These are phyloP conservation scores for Metschnikowia lochheadii DNA, from an alignment of 805 yeast genomes.

Conservation along the genomic window DNA sequence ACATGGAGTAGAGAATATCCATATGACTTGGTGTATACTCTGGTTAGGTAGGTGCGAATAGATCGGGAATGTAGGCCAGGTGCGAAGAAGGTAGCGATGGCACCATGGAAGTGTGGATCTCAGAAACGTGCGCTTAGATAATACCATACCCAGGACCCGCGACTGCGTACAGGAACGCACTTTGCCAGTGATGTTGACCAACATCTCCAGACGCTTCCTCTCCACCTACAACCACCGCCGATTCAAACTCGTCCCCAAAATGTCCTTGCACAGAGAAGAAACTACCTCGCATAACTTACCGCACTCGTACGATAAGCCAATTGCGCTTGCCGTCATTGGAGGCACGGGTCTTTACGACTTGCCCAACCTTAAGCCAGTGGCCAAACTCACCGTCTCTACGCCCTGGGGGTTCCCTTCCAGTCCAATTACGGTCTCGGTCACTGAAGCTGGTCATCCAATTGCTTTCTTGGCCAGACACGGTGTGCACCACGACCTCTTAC, in stretches of 20 bases:
- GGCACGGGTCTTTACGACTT: constrained; percentile 96
- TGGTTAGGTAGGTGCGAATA: too few relatives aligned
- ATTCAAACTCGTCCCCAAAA: constrained; percentile 9
- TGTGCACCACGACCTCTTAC: constrained; percentile 78
- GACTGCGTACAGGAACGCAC: constrained; percentile 1
- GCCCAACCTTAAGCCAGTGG: constrained; percentile 79
- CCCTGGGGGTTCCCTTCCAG: constrained; percentile 99
- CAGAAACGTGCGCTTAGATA: neutral
- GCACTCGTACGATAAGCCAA: constrained; percentile 56
- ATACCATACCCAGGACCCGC: neutral
- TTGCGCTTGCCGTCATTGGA: constrained; percentile 86
- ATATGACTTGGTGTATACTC: too few relatives aligned
- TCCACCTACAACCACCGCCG: neutral
- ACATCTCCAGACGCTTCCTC: neutral
- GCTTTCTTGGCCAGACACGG: constrained; percentile 98
- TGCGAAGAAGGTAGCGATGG: neutral
- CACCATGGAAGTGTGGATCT: neutral
- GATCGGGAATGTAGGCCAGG: too few relatives aligned
- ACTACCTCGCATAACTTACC: constrained; percentile 37
- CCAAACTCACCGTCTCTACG: constrained; percentile 73
- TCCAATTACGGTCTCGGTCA: constrained; percentile 85
- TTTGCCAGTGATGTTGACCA: neutral
- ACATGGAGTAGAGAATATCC: too few relatives aligned
- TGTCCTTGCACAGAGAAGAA: constrained; percentile 37
- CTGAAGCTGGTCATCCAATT: constrained; percentile 71